Evolutionary conservation across 2,329 filamentous ascomycete species (phyloP).

Genomic region (Clonostachys rhizophaga): DNA sequence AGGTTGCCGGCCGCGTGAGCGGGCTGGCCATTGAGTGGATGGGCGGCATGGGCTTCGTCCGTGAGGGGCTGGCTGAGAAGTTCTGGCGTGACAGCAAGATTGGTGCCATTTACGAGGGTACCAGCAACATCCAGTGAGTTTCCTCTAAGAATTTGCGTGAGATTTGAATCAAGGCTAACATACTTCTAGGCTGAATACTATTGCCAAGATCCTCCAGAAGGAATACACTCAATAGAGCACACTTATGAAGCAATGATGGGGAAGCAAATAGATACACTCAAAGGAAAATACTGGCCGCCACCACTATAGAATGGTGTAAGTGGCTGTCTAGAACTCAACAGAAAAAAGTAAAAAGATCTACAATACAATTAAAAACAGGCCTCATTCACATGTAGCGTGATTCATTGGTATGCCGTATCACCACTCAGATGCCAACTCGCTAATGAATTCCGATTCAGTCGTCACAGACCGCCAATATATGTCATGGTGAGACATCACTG

Average conservation of each 20-base stretch:
- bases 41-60: constrained; percentile 98
- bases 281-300: too few species aligned
- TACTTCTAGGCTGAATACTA: constrained; percentile 47
- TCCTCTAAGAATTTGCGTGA: not conserved
- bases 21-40: constrained; percentile 95
- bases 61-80: constrained; percentile 96
- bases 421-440: too few species aligned
- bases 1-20: constrained; percentile 84
- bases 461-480: too few species aligned
- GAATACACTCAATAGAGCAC: constrained; percentile 42
- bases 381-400: too few species aligned
- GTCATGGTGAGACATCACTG: too few species aligned
- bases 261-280: too few species aligned
- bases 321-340: too few species aligned
- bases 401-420: too few species aligned
- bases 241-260: not conserved
- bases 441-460: too few species aligned
- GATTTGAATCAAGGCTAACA: constrained; percentile 10
- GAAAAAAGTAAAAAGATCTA: too few species aligned
- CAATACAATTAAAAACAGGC: too few species aligned
- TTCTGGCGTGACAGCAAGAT: constrained; percentile 98
- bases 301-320: too few species aligned
- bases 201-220: constrained; percentile 59
- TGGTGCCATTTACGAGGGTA: constrained; percentile 94
- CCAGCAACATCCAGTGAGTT: constrained; percentile 67